Evolutionary conservation across 1,139 yeast species (phyloP).

Genomic region (Tardiomyces depauwii): DNA sequence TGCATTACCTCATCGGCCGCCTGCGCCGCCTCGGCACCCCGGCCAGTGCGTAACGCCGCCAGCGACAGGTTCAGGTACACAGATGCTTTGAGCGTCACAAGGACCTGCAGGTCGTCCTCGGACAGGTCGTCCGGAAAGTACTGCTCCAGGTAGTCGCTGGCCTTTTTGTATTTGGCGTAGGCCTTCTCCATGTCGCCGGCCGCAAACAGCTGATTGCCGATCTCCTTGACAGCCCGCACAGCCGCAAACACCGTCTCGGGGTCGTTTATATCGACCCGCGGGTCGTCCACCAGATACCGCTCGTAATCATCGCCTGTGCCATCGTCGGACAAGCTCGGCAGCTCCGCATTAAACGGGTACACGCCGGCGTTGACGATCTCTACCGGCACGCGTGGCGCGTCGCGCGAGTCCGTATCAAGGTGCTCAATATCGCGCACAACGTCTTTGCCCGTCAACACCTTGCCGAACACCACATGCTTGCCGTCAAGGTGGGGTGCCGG

Average conservation of each 20-base stretch:
- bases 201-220: slow-evolving; percentile 71
- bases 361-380: slow-evolving; percentile 74
- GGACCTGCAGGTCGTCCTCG: slow-evolving; percentile 35
- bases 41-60: slow-evolving; percentile 51
- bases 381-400: slow-evolving; percentile 56
- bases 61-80: slow-evolving; percentile 39
- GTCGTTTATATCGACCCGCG: slow-evolving; percentile 44
- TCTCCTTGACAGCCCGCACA: slow-evolving; percentile 53
- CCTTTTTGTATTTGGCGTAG: slow-evolving; percentile 58
- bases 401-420: slow-evolving; percentile 63
- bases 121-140: slow-evolving; percentile 31
- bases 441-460: slow-evolving; percentile 79
- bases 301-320: slow-evolving; percentile 83
- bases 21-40: slow-evolving; percentile 46
- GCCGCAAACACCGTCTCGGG: slow-evolving; percentile 60
- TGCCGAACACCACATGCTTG: slow-evolving; percentile 92
- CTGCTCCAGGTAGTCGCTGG: slow-evolving; percentile 54
- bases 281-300: slow-evolving; percentile 65
- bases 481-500: slow-evolving; percentile 89
- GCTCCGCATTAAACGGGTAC: slow-evolving; percentile 36
- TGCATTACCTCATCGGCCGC: slow-evolving; percentile 44
- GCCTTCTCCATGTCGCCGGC: slow-evolving; percentile 47
- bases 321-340: slow-evolving; percentile 32
- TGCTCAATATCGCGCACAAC: slow-evolving; percentile 68
- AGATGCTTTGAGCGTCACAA: slow-evolving; percentile 42